These are phyloP conservation scores for Botryobasidium botryosum DNA, from an alignment of 768 basidiomycete species.

Conservation along the genomic window DNA sequence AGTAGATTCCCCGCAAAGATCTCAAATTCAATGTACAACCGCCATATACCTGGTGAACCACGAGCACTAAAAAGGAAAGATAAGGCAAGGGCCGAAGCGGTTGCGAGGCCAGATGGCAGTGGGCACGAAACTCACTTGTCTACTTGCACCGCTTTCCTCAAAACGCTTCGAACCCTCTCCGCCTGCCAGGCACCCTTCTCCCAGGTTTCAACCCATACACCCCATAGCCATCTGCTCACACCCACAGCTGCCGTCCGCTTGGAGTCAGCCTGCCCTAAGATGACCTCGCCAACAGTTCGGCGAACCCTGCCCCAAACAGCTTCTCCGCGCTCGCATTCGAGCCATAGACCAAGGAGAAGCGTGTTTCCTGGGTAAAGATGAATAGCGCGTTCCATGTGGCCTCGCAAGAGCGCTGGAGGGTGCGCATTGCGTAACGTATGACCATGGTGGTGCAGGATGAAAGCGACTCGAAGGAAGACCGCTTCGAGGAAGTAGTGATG, in stretches of 20 bases:
- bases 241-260: background rate
- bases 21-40: constrained; percentile 6
- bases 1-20: background rate
- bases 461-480: background rate
- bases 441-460: constrained; percentile 6
- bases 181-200: constrained; percentile 7
- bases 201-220: constrained; percentile 9
- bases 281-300: background rate
- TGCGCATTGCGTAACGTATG: constrained; percentile 3
- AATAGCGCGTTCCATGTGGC: constrained; percentile 1
- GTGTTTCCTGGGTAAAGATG: constrained; percentile 4
- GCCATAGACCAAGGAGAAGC: constrained; percentile 10
- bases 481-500: constrained; percentile 1
- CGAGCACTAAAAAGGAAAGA: background rate
- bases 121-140: constrained; percentile 5
- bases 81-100: background rate
- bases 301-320: constrained; percentile 10
- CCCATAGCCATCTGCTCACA: constrained; percentile 6
- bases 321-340: constrained; percentile 11
- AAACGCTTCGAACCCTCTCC: constrained; percentile 3
- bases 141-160: background rate
- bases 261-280: constrained; percentile 1
- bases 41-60: background rate
- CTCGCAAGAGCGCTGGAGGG: constrained; percentile 6
- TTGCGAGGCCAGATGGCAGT: too few relatives aligned